Base-by-base conservation (phyloP, 805 yeast species). In the Starmerella davenportii region DNA sequence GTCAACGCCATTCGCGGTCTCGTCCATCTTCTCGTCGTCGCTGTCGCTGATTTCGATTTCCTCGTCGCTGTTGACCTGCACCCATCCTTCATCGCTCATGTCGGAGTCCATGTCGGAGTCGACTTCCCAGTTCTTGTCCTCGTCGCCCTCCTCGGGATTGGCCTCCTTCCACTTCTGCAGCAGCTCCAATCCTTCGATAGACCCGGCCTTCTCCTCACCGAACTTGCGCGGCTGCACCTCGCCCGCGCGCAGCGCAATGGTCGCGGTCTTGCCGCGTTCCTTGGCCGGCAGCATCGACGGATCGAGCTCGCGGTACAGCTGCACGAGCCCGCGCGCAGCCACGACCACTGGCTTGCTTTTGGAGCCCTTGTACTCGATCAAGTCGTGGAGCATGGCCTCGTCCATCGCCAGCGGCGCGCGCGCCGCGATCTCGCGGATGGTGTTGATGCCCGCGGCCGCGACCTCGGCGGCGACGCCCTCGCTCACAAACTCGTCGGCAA, bases 381-480 rank as follows among this genome's bases (percentile, higher is more conserved):
- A 68, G 60, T 90, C 99, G 49, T 85, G 95, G 43, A 90, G 64
- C 37, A 90, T 63, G 2, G 85, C 72, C 39, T 79, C 76, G 38
- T 84, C 95, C 51, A 90, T 84, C 20, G 96, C 94, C 47, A 87
- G 65, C 14, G 98, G 95, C 9, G 93, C 92, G 65, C 99, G 76
- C 2, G 94, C 60, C 46, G 85, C 68, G 42, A 90, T 82, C 60
- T 90, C 98, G 50, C 96, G 69, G 43, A 87, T 87, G 3, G 96
- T 80, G 59, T 90, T 90, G 48, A 90, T 68, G 53, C 99, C 99
- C 4, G 96, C 96, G 38, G 95, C 84, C 4, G 95, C 95, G 39
- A 85, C 99, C 60, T 90, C 95, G 25, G 93, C 75, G 14, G 95
- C 84, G 30, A 90, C 98, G 67, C 99, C 99, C 54, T 90, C 96